Evolutionary conservation across 2,329 filamentous ascomycete species (phyloP).

Genomic region (Purpureocillium takamizusanense): DNA sequence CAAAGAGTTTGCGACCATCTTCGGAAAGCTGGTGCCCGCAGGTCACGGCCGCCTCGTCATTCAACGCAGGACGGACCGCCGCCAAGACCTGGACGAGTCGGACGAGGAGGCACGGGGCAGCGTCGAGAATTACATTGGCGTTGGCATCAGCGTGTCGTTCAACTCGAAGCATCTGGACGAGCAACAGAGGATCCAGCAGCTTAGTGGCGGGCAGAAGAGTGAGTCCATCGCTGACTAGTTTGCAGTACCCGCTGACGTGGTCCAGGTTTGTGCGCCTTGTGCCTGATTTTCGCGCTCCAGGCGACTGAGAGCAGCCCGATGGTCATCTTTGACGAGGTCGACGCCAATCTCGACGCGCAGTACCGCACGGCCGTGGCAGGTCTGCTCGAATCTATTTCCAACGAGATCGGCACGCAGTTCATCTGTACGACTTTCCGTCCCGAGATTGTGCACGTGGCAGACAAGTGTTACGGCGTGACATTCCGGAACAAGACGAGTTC

Average conservation of each 20-base stretch:
- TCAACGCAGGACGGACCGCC: conserved; percentile 75
- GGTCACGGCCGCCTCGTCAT: conserved; percentile 89
- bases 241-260: conserved; percentile 8
- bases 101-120: conserved; percentile 59
- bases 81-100: conserved; percentile 50
- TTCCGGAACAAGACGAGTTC: conserved; percentile 91
- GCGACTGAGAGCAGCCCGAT: conserved; percentile 95
- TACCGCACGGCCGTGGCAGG: conserved; percentile 93
- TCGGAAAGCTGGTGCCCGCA: conserved; percentile 89
- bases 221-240: conserved; percentile 25
- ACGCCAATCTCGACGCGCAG: conserved; percentile 95
- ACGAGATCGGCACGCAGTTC: conserved; percentile 65
- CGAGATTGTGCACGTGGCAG: conserved; percentile 89
- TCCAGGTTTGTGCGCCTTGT: conserved; percentile 84
- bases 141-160: conserved; percentile 95
- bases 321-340: conserved; percentile 98
- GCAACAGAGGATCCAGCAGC: conserved; percentile 94
- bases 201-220: conserved; percentile 97
- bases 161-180: conserved; percentile 94
- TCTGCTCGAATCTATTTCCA: conserved; percentile 72
- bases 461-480: conserved; percentile 95
- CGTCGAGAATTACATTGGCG: conserved; percentile 93
- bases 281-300: conserved; percentile 97
- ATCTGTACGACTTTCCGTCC: conserved; percentile 98
- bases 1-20: conserved; percentile 84